A percentile compares a stretch with the other conserved stretches of the same genome.
Evolutionary conservation across 495 filamentous ascomycete species (phyloP).

Genomic region (Neurospora sp.): DNA sequence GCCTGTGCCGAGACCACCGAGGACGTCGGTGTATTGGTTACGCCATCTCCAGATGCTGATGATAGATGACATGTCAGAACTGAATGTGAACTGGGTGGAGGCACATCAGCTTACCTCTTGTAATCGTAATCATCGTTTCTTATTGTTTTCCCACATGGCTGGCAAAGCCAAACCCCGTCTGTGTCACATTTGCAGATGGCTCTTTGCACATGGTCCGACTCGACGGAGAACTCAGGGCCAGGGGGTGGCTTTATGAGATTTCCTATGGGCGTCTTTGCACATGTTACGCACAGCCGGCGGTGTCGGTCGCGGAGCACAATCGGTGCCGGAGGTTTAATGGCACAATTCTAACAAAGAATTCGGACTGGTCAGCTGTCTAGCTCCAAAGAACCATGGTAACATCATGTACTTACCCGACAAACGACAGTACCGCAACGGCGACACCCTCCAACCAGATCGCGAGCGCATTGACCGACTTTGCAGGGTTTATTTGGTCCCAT

Average conservation of each 20-base stretch:
- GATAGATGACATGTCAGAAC: not conserved
- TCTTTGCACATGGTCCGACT: constrained; percentile 38
- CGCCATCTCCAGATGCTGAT: constrained; percentile 77
- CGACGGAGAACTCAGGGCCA: constrained; percentile 15
- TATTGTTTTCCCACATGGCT: constrained; percentile 62
- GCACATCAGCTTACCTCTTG: constrained; percentile 28
- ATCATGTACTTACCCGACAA: constrained; percentile 54
- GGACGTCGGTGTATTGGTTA: constrained; percentile 67
- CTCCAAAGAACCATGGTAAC: not conserved
- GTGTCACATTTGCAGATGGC: constrained; percentile 58
- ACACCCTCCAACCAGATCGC: constrained; percentile 77
- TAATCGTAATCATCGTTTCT: constrained; percentile 64
- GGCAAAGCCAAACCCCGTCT: constrained; percentile 66
- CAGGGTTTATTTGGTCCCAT: constrained; percentile 34
- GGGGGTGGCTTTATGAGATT: constrained; percentile 25
- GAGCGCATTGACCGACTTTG: constrained; percentile 64
- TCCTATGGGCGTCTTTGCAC: constrained; percentile 54
- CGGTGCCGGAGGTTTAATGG: constrained; percentile 59
- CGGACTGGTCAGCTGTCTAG: not conserved
- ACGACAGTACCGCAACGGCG: constrained; percentile 64
- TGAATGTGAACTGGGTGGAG: no score
- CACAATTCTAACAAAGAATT: constrained; percentile 59
- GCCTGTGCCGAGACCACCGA: constrained; percentile 73
- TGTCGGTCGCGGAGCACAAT: constrained; percentile 55
- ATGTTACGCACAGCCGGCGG: constrained; percentile 67